phyloP scores from a whole-genome alignment of 768 basidiomycete genomes.

The Boletus speciosus region DNA sequence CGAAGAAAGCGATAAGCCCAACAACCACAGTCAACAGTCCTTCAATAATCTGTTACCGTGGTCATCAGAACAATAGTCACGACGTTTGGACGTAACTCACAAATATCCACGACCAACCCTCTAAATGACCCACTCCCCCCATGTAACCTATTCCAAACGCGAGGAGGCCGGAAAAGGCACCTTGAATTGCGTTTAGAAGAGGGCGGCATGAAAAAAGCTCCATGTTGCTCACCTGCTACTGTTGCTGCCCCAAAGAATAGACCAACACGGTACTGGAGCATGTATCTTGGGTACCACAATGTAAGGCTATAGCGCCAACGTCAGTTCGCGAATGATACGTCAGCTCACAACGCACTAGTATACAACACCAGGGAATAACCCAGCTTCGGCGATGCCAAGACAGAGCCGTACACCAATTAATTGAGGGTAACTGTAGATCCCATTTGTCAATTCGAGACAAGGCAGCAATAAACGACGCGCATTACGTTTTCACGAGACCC shows the following conservation, averaged over 20 bases:
- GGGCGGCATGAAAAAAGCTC: accelerated
- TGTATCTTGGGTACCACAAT: slow-evolving; percentile 65
- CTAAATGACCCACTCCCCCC: slow-evolving; percentile 41
- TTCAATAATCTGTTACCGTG: slow-evolving; percentile 13
- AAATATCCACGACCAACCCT: slow-evolving; percentile 71
- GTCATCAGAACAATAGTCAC: neutral
- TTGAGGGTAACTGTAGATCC: slow-evolving; percentile 50
- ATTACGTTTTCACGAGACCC: slow-evolving; percentile 65
- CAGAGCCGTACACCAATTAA: slow-evolving; percentile 55
- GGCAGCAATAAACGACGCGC: neutral
- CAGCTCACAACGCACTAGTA: slow-evolving; percentile 52
- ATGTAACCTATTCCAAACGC: slow-evolving; percentile 56
- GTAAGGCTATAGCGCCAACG: slow-evolving; percentile 41
- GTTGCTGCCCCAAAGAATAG: slow-evolving; percentile 67
- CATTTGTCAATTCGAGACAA: neutral
- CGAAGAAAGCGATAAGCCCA: slow-evolving; percentile 49
- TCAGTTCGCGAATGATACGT: neutral
- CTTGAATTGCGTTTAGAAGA: slow-evolving; percentile 7
- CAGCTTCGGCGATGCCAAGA: slow-evolving; percentile 66
- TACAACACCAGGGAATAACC: slow-evolving; percentile 68
- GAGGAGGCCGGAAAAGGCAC: slow-evolving; percentile 57
- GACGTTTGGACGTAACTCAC: slow-evolving; percentile 29
- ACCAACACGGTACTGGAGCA: slow-evolving; percentile 56
- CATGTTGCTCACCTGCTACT: slow-evolving; percentile 40
- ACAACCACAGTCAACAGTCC: slow-evolving; percentile 59